Evolutionary conservation across 2,329 filamentous ascomycete species (phyloP).

Genomic region (Fusarium sublunatum): DNA sequence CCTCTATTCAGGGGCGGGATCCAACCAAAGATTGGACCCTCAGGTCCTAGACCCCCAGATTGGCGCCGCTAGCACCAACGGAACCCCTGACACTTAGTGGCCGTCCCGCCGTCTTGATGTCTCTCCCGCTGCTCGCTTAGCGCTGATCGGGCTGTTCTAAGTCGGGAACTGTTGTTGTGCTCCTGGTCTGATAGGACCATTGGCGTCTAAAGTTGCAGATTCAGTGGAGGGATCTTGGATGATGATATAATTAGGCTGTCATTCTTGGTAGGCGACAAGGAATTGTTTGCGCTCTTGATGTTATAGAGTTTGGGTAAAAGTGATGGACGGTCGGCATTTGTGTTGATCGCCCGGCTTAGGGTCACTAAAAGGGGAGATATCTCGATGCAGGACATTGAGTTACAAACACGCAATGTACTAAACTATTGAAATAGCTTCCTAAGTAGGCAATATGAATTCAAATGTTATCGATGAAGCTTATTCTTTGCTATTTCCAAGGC

Average conservation of each 20-base stretch:
- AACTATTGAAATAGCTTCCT: not conserved
- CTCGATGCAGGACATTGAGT: slow-evolving; percentile 18
- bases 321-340: slow-evolving; percentile 26
- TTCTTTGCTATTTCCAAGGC: not conserved
- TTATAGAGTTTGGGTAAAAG: not conserved
- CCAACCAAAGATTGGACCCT: slow-evolving; percentile 40
- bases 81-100: slow-evolving; percentile 44
- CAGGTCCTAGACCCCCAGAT: slow-evolving; percentile 40
- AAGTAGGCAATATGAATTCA: too few relatives aligned
- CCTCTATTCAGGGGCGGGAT: slow-evolving; percentile 46
- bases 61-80: slow-evolving; percentile 46
- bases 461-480: not conserved
- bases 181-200: slow-evolving; percentile 18
- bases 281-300: not conserved
- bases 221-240: slow-evolving; percentile 16
- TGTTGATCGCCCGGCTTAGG: slow-evolving; percentile 21
- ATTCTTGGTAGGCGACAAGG: not conserved
- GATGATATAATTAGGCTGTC: not conserved
- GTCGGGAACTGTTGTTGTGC: slow-evolving; percentile 27
- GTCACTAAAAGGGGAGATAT: slow-evolving; percentile 22
- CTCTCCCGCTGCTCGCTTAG: slow-evolving; percentile 44
- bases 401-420: slow-evolving; percentile 29
- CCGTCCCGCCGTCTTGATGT: slow-evolving; percentile 43
- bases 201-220: slow-evolving; percentile 2
- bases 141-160: slow-evolving; percentile 45